Evolutionary conservation across 2,329 filamentous ascomycete genomes (phyloP), one percentile per base, ranked within the genome.

Genomic region (Aspergillus sp.): DNA sequence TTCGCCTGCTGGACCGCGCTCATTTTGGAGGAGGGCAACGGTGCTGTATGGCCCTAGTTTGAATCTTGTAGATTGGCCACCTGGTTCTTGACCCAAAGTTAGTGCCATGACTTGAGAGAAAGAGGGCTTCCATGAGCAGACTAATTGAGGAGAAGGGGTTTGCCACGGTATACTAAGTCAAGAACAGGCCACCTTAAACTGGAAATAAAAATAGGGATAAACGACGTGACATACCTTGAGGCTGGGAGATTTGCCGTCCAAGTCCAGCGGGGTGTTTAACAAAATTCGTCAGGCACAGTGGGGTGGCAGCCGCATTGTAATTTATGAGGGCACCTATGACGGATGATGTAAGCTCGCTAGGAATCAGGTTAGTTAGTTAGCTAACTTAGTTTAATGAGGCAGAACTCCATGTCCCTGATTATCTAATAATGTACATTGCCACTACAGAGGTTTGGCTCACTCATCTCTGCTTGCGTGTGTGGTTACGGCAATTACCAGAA

Each of bases 1-100:
- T 89, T 93, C 76, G 86, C 86, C 80, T 74, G 73, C 80, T 74
- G 73, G 72, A 88, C 82, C 80, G 92, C 88, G 82, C 89, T 93
- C 91, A 96, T 96, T 71, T 80, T 93, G 85, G 78, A 76, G 67
- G 68, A 70, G 63, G 41, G 67, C 66, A 62, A 67, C 66, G 59
- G 61, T 63, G 55, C 55, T 57, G 55, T 58, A 59, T 58, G 59
- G 63, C 67, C 65, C 64, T 58, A 59, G 59, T 44, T 55, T 44
- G 58, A 62, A 64, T 58, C 62, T 53, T 60, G 58, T 53, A 60
- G 41, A 55, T 59, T 57, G 58, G 55, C 55, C 56, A 55, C 53
- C 62, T 56, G 57, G 61, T 57, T 63, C 61, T 62, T 59, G 52
- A 18, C 24, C 39, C 22, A 48, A 39, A 20, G 53, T 64, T 50